Evolutionary conservation across 108 stramenopile genomes (phyloP).

Genomic region (Cyclotella kingstonii): DNA sequence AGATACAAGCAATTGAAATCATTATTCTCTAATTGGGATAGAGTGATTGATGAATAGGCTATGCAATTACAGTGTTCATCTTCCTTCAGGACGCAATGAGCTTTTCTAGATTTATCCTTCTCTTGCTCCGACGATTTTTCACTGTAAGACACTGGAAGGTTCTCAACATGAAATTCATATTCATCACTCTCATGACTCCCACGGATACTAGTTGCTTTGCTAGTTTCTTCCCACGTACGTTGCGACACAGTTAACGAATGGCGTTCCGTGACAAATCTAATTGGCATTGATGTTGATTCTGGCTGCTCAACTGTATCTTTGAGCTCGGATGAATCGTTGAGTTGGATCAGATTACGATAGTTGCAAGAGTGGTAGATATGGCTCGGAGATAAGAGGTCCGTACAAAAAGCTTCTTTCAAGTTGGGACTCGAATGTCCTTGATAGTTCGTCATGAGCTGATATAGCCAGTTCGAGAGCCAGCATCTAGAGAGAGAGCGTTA

Average conservation of each 20-base stretch:
- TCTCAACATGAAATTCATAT: background rate
- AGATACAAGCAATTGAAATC: background rate
- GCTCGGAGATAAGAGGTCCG: constrained; percentile 29
- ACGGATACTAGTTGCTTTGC: background rate
- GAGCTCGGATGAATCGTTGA: background rate
- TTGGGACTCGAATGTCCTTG: background rate
- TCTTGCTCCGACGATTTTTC: background rate
- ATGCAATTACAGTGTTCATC: background rate
- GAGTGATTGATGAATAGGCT: background rate
- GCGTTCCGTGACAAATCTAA: constrained; percentile 22
- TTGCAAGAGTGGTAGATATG: background rate
- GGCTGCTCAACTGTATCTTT: background rate
- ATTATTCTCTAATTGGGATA: background rate
- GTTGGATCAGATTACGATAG: background rate
- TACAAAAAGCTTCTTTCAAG: constrained; percentile 23
- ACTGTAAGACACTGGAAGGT: background rate
- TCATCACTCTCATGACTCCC: background rate
- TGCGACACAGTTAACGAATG: constrained; percentile 20
- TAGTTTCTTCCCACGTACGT: background rate
- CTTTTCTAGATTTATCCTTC: background rate
- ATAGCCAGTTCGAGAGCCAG: no score
- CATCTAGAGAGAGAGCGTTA: no score
- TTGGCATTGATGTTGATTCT: background rate
- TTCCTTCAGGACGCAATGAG: background rate
- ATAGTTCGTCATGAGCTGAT: background rate